Base-by-base conservation (phyloP, 176 grass and related monocot genomes). In the Rhynchospora pubera region DNA sequence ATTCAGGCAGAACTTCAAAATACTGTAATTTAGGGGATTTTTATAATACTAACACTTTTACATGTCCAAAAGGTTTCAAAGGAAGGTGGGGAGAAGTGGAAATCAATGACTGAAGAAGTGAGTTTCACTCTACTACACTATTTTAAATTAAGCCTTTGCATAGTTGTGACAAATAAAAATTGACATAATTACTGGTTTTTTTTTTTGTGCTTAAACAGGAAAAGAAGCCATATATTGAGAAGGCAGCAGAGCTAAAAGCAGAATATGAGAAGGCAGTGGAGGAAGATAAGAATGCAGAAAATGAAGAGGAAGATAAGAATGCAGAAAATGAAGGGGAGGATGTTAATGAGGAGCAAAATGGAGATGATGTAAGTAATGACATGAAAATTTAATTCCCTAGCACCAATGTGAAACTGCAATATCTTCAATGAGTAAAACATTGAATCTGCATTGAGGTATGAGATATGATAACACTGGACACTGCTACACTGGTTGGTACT, bases 1-100 rank as follows among this genome's bases (percentile, higher is more conserved):
- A 23, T 22, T 22, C 2, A 22, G 3, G n/a, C 19, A 61, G 58
- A 22, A 7, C 23, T 63, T 63, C 1, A 18, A 39, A 15, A 8
- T 5, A 39, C 18, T 42, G 2, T 4, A 16, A 43, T 67, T 67
- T 19, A 44, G 15, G 48, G 43, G 3, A 50, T 26, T 21, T 19
- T 46, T 8, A 0, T 14, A 30, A 79, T 47, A 28, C 9, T 71
- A 84, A 56, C 22, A 43, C 32, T 52, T 45, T 48, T 45, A 30
- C 0, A 60, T 39, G 13, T 53, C 2, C 3, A 26, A 42, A 82
- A 92, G 94, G 94, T 87, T 52, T 52, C 77, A 8, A 99, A 99
- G 84, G 91, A 93, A 84, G 96, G 70, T 72, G 92, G 96, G n/a
- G 89, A 91, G 70, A 94, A 24, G 82, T 99, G 96, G 92, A 95